Evolutionary conservation across 352 stramenopile genomes (phyloP).

Genomic region (Globisporangium cystogenes): DNA sequence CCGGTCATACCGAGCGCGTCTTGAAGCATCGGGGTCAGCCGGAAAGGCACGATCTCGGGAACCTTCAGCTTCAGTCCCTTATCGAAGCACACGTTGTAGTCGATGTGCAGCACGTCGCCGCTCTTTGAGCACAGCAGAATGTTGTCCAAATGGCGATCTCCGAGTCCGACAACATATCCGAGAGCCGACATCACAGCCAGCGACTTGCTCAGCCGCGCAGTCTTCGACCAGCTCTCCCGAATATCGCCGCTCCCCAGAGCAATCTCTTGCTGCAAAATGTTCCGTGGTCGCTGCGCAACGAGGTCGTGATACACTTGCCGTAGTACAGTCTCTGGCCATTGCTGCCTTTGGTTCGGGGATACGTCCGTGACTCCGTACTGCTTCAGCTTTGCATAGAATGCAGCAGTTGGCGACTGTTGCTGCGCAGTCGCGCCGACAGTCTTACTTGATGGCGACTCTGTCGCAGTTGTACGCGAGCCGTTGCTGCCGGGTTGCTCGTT

Average conservation of each 20-base stretch:
- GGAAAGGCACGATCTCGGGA: slow-evolving; percentile 89
- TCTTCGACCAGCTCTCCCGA: slow-evolving; percentile 59
- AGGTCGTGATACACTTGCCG: slow-evolving; percentile 70
- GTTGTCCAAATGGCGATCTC: slow-evolving; percentile 90
- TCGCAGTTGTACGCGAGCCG: slow-evolving; percentile 11
- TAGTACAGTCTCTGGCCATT: slow-evolving; percentile 55
- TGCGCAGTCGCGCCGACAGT: slow-evolving; percentile 4
- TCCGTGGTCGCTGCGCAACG: slow-evolving; percentile 47
- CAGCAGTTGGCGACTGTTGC: slow-evolving; percentile 45
- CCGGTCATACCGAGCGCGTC: slow-evolving; percentile 71
- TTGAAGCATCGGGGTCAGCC: slow-evolving; percentile 79
- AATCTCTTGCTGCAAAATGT: slow-evolving; percentile 67
- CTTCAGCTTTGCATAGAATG: slow-evolving; percentile 83
- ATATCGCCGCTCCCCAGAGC: slow-evolving; percentile 45
- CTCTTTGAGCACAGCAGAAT: slow-evolving; percentile 78
- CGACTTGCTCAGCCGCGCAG: slow-evolving; percentile 51
- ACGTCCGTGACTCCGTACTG: slow-evolving; percentile 69
- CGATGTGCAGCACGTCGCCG: slow-evolving; percentile 88
- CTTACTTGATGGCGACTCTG: slow-evolving; percentile 15
- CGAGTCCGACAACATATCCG: slow-evolving; percentile 86
- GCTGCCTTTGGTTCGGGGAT: slow-evolving; percentile 52
- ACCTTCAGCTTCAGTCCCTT: slow-evolving; percentile 83
- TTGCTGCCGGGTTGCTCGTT: slow-evolving; percentile 18
- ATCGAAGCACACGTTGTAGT: slow-evolving; percentile 93
- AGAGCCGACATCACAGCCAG: slow-evolving; percentile 86